A percentile compares a stretch with the other conserved stretches of the same genome.
phyloP scores from a whole-genome alignment of 192 early-diverging fungal species.

The Phlyctochytrium planicorne region DNA sequence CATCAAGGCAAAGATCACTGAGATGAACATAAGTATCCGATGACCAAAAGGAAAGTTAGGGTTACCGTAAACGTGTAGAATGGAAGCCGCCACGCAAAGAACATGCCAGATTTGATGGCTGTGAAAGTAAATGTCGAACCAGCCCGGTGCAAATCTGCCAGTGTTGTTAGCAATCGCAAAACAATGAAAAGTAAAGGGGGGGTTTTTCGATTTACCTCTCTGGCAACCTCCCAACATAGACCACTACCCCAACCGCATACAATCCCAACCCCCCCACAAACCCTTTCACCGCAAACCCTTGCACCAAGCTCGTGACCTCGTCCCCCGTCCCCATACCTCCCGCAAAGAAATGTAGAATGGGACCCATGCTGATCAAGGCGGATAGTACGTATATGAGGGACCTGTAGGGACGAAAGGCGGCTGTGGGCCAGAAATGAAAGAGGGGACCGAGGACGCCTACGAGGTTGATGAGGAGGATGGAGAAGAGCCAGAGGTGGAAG shows the following conservation, averaged over 20 bases:
- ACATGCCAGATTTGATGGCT: conserved; percentile 93
- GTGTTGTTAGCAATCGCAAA: too few species aligned
- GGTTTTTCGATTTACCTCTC: conserved; percentile 79
- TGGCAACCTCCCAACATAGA: conserved; percentile 83
- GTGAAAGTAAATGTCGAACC: conserved; percentile 71
- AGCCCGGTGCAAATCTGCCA: conserved; percentile 54
- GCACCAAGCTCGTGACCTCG: neutral
- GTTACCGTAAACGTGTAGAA: conserved; percentile 16
- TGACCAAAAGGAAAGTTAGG: too few species aligned
- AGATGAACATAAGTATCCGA: too few species aligned
- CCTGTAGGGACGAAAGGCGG: neutral
- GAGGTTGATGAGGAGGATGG: neutral
- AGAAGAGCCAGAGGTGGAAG: neutral
- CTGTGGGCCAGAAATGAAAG: conserved; percentile 1
- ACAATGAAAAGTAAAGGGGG: too few species aligned
- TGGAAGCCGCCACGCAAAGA: conserved; percentile 72
- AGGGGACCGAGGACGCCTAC: conserved; percentile 2
- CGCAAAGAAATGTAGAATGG: neutral
- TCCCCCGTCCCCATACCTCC: neutral
- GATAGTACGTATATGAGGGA: neutral
- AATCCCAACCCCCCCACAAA: neutral
- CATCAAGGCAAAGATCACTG: too few species aligned
- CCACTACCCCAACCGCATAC: conserved; percentile 82
- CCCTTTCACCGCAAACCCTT: neutral
- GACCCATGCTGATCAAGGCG: neutral